A percentile compares a stretch with the other conserved stretches of the same genome.
Conservation (phyloP, 1,284 basidiomycete species). For the Leccinum griseonigrum region DNA sequence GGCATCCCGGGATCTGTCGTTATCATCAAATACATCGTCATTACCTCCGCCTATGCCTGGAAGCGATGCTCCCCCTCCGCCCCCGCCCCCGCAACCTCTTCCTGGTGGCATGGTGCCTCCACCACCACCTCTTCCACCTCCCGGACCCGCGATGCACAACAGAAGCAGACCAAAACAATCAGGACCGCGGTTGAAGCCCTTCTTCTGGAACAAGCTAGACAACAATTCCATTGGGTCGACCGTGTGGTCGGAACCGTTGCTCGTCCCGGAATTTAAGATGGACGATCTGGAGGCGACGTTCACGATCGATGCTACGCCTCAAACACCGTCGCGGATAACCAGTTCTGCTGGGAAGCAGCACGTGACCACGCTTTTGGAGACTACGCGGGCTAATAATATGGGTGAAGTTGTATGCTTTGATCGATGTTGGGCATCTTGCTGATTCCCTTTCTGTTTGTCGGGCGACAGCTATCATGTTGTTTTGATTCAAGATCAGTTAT, state of each 20-base stretch:
- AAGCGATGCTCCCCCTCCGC: conserved; percentile 16
- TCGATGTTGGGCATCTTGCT: conserved; percentile 4
- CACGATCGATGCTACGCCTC: conserved; percentile 51
- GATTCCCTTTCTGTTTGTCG: conserved; percentile 4
- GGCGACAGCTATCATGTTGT: conserved; percentile 73
- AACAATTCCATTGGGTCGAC: conserved; percentile 44
- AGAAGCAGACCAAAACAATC: conserved; percentile 31
- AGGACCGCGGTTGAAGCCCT: conserved; percentile 68
- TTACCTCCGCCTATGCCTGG: conserved; percentile 7
- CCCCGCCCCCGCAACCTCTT: conserved; percentile 20
- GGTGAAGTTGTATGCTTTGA: conserved; percentile 42
- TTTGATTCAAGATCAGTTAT: conserved; percentile 65
- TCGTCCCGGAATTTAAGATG: conserved; percentile 50
- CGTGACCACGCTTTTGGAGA: conserved; percentile 72
- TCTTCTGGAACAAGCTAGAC: conserved; percentile 87
- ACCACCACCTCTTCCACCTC: conserved; percentile 16
- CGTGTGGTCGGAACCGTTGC: conserved; percentile 67
- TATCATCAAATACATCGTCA: conserved; percentile 13
- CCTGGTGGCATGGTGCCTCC: background rate
- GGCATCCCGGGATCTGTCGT: conserved; percentile 13
- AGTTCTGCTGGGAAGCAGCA: conserved; percentile 54
- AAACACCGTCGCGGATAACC: conserved; percentile 42
- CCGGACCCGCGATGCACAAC: conserved; percentile 33
- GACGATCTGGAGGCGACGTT: conserved; percentile 77
- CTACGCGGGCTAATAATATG: conserved; percentile 82